Percentiles rank a stretch among this genome's conserved stretches.
Conservation (phyloP, 441 rosid genomes). For the Euphorbia schlechtendalii region DNA sequence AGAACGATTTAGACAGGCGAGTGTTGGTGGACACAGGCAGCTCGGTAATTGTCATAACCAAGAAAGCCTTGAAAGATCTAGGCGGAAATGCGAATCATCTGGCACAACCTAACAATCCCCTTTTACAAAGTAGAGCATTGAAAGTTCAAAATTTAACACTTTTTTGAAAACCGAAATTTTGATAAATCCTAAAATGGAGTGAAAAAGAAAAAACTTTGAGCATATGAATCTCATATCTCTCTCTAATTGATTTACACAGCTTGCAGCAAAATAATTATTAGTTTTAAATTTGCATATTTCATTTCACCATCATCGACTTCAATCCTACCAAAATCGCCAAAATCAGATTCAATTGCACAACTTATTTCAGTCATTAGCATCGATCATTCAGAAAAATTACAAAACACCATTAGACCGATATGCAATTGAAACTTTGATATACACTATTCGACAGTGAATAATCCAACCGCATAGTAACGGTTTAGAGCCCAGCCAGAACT, state of each 20-base stretch:
- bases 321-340: not conserved
- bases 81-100: no score
- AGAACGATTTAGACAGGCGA: no score
- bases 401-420: not conserved
- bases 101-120: not conserved
- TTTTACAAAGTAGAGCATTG: not conserved
- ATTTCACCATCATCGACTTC: constrained; percentile 1
- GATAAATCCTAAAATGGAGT: not conserved
- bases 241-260: not conserved
- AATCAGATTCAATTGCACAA: not conserved
- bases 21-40: no score
- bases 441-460: not conserved
- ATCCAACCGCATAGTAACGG: not conserved
- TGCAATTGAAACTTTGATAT: not conserved
- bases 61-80: no score
- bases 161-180: not conserved
- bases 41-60: no score
- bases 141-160: not conserved
- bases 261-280: not conserved
- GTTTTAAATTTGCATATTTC: not conserved
- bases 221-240: not conserved
- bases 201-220: not conserved
- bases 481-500: not conserved
- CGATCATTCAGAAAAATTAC: not conserved
- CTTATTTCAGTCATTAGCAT: not conserved